These are phyloP conservation scores for Mangifera indica DNA, from an alignment of 345 rosid species.

Conservation along the genomic window DNA sequence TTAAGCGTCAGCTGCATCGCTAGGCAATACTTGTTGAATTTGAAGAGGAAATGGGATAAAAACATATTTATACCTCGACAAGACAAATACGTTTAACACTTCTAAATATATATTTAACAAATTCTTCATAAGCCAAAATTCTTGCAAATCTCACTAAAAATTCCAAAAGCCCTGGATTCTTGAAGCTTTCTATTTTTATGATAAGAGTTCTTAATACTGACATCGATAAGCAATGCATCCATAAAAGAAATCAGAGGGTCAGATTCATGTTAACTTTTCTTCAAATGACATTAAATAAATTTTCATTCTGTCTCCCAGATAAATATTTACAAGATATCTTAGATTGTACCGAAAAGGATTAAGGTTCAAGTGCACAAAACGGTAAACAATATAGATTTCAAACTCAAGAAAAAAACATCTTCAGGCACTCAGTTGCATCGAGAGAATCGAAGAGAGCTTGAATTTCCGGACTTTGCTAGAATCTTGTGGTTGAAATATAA, in stretches of 20 bases:
- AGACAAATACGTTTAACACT: too few species aligned
- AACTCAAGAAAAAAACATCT: neutral
- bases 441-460: slow-evolving; percentile 68
- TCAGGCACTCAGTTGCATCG: slow-evolving; percentile 74
- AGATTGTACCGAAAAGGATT: neutral
- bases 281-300: neutral
- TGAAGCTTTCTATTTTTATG: neutral
- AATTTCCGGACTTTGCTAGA: slow-evolving; percentile 59
- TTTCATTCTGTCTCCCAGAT: neutral
- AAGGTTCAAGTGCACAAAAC: neutral
- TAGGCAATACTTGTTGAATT: too few species aligned
- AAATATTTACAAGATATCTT: slow-evolving; percentile 7
- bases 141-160: too few species aligned
- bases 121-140: too few species aligned
- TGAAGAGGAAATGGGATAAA: too few species aligned
- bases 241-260: neutral
- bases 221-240: neutral
- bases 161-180: too few species aligned
- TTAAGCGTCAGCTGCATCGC: too few species aligned
- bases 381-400: too few species aligned
- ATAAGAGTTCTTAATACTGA: neutral
- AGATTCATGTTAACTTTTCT: neutral
- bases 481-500: slow-evolving; percentile 62
- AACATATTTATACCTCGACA: too few species aligned
- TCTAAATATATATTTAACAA: too few species aligned